Conservation (phyloP, 2,329 filamentous ascomycete genomes). For the Aspergillus sclerotialis region DNA sequence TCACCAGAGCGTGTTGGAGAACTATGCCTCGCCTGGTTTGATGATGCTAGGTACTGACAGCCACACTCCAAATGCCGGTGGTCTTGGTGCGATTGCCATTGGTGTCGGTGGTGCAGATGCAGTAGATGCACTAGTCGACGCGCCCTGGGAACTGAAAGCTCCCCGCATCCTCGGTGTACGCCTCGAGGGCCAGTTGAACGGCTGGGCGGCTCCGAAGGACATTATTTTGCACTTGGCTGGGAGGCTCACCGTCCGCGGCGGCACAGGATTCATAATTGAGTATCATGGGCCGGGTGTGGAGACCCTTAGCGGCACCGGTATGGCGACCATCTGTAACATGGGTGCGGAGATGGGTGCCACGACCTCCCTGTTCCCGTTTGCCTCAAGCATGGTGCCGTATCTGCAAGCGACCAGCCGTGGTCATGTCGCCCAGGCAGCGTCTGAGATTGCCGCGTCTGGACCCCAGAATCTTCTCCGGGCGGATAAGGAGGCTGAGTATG, state of each 20-base stretch:
- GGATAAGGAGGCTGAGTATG: slow-evolving; percentile 77
- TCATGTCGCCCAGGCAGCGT: slow-evolving; percentile 61
- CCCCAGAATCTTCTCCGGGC: slow-evolving; percentile 64
- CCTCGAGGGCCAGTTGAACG: slow-evolving; percentile 73
- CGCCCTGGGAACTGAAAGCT: slow-evolving; percentile 95
- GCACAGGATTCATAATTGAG: slow-evolving; percentile 91
- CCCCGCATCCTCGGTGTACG: slow-evolving; percentile 83
- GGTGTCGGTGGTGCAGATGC: slow-evolving; percentile 96
- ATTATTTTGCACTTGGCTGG: slow-evolving; percentile 87
- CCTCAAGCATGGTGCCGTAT: slow-evolving; percentile 74
- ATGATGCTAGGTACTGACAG: slow-evolving; percentile 99
- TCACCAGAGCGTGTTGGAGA: slow-evolving; percentile 95
- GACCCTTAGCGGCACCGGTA: slow-evolving; percentile 82
- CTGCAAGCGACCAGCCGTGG: slow-evolving; percentile 74
- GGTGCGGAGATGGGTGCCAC: slow-evolving; percentile 86
- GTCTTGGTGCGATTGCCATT: slow-evolving; percentile 86
- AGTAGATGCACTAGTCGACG: slow-evolving; percentile 91
- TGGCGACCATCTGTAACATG: slow-evolving; percentile 91
- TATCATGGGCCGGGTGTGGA: slow-evolving; percentile 88
- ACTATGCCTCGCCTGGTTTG: slow-evolving; percentile 91
- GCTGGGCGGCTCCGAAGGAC: slow-evolving; percentile 93
- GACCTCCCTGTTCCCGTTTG: slow-evolving; percentile 92
- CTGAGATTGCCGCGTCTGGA: slow-evolving; percentile 52
- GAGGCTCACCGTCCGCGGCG: slow-evolving; percentile 82
- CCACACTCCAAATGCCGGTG: slow-evolving; percentile 95